phyloP scores from a whole-genome alignment of 768 basidiomycete genomes.

The Coprinopsis marcescibilis region DNA sequence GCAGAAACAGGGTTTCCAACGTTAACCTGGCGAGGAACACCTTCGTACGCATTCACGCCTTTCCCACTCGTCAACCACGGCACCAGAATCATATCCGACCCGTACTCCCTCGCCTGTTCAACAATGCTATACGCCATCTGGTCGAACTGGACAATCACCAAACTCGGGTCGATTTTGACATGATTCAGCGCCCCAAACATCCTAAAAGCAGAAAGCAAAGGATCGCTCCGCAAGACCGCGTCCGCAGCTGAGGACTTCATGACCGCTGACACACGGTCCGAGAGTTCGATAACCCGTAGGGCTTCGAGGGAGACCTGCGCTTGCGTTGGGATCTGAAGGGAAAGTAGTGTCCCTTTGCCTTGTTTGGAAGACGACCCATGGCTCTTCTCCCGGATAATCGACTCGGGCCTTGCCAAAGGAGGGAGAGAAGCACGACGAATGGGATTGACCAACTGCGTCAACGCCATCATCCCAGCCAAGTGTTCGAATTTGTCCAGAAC shows the following conservation, averaged over 20 bases:
- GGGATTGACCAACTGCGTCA: constrained; percentile 77
- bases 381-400: no score
- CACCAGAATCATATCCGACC: constrained; percentile 71
- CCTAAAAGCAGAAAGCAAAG: constrained; percentile 65
- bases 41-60: constrained; percentile 13
- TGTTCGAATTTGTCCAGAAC: constrained; percentile 90
- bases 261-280: constrained; percentile 83
- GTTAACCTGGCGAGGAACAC: not conserved
- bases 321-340: constrained; percentile 8
- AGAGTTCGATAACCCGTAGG: constrained; percentile 78
- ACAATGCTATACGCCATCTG: constrained; percentile 65
- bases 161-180: constrained; percentile 54
- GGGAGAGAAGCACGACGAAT: no score
- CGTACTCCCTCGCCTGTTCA: constrained; percentile 55
- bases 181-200: constrained; percentile 73
- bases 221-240: constrained; percentile 64
- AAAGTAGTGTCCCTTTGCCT: no score
- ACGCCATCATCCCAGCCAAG: constrained; percentile 82
- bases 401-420: no score
- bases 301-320: constrained; percentile 55
- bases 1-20: constrained; percentile 9
- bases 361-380: no score
- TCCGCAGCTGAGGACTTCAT: constrained; percentile 77
- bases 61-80: constrained; percentile 64
- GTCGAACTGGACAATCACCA: constrained; percentile 74